Percentiles rank a stretch among this genome's conserved stretches.
These are phyloP conservation scores for Saccharomycopsis hybrid DNA, from an alignment of 1,139 yeast species.

Conservation along the genomic window DNA sequence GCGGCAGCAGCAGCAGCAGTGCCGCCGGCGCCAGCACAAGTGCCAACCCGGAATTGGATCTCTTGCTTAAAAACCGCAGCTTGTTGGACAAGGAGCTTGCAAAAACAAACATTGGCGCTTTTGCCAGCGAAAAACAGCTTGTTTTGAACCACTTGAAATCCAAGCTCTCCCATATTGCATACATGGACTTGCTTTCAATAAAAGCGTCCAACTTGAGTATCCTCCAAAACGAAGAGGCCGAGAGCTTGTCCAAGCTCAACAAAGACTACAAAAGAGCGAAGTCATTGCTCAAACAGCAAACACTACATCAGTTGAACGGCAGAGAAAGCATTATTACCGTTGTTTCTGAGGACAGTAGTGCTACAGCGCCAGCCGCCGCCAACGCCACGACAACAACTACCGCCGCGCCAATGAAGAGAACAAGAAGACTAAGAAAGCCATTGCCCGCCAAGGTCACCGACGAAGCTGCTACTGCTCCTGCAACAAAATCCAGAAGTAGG, in stretches of 20 bases:
- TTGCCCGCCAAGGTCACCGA: neutral
- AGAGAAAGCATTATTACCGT: slow-evolving; percentile 9
- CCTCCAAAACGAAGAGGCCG: slow-evolving; percentile 25
- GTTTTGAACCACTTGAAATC: slow-evolving; percentile 1
- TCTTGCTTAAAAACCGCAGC: neutral
- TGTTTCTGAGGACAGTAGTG: slow-evolving; percentile 1
- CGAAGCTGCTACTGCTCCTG: neutral
- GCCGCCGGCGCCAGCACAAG: neutral
- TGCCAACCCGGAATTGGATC: slow-evolving; percentile 1
- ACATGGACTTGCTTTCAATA: slow-evolving; percentile 24
- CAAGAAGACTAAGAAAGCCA: slow-evolving; percentile 1
- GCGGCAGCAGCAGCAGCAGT: too few species aligned
- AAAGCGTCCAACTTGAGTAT: slow-evolving; percentile 26
- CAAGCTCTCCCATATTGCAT: slow-evolving; percentile 18
- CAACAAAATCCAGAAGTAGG: neutral
- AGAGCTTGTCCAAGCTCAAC: slow-evolving; percentile 25
- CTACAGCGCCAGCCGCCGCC: neutral
- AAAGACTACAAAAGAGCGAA: slow-evolving; percentile 25
- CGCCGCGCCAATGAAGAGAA: neutral
- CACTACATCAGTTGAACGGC: slow-evolving; percentile 15
- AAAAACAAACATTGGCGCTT: neutral
- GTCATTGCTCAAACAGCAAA: slow-evolving; percentile 26
- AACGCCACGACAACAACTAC: too few species aligned
- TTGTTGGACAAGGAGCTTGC: neutral
- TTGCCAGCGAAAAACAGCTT: slow-evolving; percentile 3